These are phyloP conservation scores for Globisporangium spiculum DNA, from an alignment of 352 stramenopile genomes.

Conservation along the genomic window DNA sequence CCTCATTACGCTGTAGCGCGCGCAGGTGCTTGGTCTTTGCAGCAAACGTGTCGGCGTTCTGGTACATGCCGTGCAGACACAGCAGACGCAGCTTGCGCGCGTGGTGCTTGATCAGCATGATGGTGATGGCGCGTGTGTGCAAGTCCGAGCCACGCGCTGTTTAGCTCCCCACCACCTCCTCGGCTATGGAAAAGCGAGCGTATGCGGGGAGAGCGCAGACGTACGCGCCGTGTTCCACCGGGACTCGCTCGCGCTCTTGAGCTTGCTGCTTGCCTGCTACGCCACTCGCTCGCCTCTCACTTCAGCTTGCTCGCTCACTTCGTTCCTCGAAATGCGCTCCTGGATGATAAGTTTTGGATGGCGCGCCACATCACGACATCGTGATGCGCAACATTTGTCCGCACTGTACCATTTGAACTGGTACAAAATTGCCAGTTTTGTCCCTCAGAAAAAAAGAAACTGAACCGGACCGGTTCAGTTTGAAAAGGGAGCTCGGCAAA, in stretches of 20 bases:
- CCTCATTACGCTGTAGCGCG: constrained; percentile 19
- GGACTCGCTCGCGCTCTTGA: not conserved
- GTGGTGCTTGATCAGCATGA: constrained; percentile 4
- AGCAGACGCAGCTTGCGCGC: constrained; percentile 58
- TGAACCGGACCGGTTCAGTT: not conserved
- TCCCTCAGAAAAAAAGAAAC: not conserved
- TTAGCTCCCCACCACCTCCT: too few relatives aligned
- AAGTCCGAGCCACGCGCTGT: not conserved
- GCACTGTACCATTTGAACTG: not conserved
- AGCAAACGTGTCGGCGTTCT: constrained; percentile 64
- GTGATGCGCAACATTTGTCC: not conserved
- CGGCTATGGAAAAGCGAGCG: too few relatives aligned
- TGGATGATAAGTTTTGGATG: not conserved
- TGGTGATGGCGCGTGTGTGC: not conserved
- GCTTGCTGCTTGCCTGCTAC: not conserved
- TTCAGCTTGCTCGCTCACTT: constrained; percentile 7
- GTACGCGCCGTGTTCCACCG: not conserved
- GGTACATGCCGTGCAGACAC: constrained; percentile 87
- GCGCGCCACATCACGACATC: constrained; percentile 1
- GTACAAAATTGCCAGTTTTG: not conserved
- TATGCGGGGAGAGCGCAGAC: not conserved
- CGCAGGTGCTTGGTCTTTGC: constrained; percentile 68
- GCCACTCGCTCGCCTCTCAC: not conserved
- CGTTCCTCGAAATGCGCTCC: not conserved
- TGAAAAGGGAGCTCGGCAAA: not conserved